Percentiles rank a stretch among this genome's conserved stretches.
Evolutionary conservation across 1,284 basidiomycete genomes (phyloP).

Genomic region (Leccinum fuscescens): DNA sequence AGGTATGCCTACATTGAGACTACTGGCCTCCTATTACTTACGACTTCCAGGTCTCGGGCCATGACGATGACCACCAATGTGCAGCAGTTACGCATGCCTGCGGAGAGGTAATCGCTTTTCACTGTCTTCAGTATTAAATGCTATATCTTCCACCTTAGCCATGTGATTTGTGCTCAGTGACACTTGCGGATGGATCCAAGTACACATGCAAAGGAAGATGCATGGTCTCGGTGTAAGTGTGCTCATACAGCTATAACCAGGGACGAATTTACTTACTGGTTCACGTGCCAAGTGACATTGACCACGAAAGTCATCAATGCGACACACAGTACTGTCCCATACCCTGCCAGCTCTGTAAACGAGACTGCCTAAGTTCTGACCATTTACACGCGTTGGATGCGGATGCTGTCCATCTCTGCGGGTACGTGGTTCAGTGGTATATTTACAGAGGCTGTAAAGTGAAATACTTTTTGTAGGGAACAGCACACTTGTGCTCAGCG

Average conservation of each 20-base stretch:
- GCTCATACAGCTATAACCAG: neutral
- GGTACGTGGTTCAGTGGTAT: constrained; percentile 42
- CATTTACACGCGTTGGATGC: constrained; percentile 50
- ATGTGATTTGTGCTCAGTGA: constrained; percentile 40
- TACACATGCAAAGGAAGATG: constrained; percentile 46
- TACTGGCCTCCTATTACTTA: constrained; percentile 13
- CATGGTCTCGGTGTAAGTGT: constrained; percentile 41
- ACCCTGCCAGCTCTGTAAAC: constrained; percentile 49
- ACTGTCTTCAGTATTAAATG: neutral
- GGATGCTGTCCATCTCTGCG: constrained; percentile 54
- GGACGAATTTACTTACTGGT: too few relatives aligned
- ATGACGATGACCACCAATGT: constrained; percentile 50
- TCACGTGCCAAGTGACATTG: constrained; percentile 37
- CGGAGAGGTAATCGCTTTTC: constrained; percentile 42
- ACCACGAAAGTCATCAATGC: constrained; percentile 48
- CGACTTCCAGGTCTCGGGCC: constrained; percentile 36
- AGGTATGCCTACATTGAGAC: constrained; percentile 29
- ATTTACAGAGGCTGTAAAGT: neutral
- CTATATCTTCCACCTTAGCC: constrained; percentile 35
- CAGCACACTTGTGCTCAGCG: constrained; percentile 45
- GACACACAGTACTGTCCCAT: constrained; percentile 49
- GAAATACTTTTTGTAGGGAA: constrained; percentile 24
- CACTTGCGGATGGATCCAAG: constrained; percentile 26
- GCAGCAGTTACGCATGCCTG: constrained; percentile 51
- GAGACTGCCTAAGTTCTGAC: constrained; percentile 43